phyloP scores from a whole-genome alignment of 169 alveolate genomes.

The Babesia gibsoni region DNA sequence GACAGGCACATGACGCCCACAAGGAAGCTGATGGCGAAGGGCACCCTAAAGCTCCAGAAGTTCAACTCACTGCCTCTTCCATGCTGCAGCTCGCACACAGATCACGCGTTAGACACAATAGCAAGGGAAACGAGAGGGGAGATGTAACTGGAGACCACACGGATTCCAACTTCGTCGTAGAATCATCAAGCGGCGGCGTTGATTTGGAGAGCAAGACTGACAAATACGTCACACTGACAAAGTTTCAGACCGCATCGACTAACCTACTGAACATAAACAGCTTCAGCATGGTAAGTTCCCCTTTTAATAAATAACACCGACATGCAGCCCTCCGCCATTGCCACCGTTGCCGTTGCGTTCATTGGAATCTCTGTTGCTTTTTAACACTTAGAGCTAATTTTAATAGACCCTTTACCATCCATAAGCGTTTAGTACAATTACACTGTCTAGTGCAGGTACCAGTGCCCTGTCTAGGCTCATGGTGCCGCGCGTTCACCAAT shows the following conservation, averaged over 20 bases:
- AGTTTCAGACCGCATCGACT: constrained; percentile 2
- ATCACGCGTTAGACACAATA: no score
- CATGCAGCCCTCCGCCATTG: constrained; percentile 20
- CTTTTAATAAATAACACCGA: neutral
- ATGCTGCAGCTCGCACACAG: no score
- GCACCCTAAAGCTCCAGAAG: no score
- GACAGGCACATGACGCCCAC: no score
- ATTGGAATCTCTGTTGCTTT: neutral
- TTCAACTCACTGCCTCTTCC: no score
- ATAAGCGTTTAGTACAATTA: no score
- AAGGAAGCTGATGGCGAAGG: no score
- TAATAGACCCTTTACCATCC: no score
- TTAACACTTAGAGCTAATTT: no score
- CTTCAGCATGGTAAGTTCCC: constrained; percentile 13
- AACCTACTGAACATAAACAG: constrained; percentile 3
- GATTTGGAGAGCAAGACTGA: neutral
- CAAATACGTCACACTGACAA: neutral
- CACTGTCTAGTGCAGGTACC: no score
- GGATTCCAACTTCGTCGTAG: neutral
- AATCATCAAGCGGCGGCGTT: neutral
- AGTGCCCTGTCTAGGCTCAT: constrained; percentile 10
- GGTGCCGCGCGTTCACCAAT: constrained; percentile 3
- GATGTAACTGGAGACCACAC: no score
- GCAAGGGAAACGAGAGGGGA: no score
- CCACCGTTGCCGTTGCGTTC: neutral